Conservation (phyloP, 768 basidiomycete species). For the Agrocybe chaxingu region DNA sequence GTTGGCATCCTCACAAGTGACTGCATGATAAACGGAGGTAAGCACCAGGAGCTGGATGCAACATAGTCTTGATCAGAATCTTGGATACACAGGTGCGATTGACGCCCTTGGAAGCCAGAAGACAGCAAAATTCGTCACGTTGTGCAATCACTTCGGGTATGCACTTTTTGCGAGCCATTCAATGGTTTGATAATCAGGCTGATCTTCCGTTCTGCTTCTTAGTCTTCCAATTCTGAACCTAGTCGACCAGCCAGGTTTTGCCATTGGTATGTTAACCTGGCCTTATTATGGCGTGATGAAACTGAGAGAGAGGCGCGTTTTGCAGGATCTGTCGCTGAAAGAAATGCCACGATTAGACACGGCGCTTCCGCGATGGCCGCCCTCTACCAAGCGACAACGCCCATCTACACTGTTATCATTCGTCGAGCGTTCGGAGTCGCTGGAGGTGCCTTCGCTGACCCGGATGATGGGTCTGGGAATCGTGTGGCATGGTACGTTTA, state of each 20-base stretch:
- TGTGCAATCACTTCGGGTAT: conserved; percentile 41
- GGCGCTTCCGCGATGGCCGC: conserved; percentile 34
- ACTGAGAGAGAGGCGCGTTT: neutral
- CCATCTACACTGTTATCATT: conserved; percentile 36
- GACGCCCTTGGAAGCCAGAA: conserved; percentile 38
- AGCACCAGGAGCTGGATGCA: neutral
- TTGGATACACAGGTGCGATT: conserved; percentile 28
- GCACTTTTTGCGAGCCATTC: neutral
- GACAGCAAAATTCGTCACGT: conserved; percentile 30
- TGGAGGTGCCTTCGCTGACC: conserved; percentile 34
- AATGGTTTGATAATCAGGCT: too few relatives aligned
- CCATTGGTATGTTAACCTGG: conserved; percentile 24
- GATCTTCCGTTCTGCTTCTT: neutral
- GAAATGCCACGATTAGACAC: conserved; percentile 36
- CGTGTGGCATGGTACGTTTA: conserved; percentile 35
- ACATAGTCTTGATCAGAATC: neutral
- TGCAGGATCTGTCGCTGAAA: conserved; percentile 32
- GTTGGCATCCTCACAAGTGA: conserved; percentile 36
- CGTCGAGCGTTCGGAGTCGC: conserved; percentile 39
- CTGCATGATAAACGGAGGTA: conserved; percentile 36
- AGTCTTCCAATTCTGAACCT: conserved; percentile 37
- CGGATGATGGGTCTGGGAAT: conserved; percentile 28
- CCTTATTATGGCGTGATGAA: neutral
- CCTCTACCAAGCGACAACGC: conserved; percentile 32
- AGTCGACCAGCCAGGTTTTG: conserved; percentile 39